These are phyloP conservation scores for Aphanoascus verrucosus DNA, from an alignment of 2,329 filamentous ascomycete species.

Conservation along the genomic window DNA sequence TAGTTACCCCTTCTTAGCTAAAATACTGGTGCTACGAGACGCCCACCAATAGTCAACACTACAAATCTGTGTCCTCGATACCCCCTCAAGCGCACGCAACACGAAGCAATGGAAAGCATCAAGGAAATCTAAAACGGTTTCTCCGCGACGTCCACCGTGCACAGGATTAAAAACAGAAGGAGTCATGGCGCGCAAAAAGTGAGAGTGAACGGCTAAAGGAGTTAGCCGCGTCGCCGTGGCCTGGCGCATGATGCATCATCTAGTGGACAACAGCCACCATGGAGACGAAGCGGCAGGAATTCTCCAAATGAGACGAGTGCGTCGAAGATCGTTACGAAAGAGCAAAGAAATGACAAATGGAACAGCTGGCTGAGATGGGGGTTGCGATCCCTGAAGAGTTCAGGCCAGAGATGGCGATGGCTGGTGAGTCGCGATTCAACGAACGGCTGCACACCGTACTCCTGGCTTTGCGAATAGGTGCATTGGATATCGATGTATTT, in stretches of 20 bases:
- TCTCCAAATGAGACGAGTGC: constrained; percentile 13
- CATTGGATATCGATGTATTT: too few species aligned
- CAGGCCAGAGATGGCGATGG: constrained; percentile 70
- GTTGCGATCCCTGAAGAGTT: constrained; percentile 72
- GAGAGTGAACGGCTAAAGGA: constrained; percentile 82
- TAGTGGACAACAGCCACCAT: constrained; percentile 17
- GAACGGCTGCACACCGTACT: neutral
- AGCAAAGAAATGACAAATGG: constrained; percentile 69
- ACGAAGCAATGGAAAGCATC: constrained; percentile 82
- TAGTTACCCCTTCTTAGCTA: constrained; percentile 40
- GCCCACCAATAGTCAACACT: too few species aligned
- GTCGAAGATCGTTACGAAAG: constrained; percentile 40
- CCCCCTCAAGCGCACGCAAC: constrained; percentile 80
- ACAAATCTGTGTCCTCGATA: constrained; percentile 85
- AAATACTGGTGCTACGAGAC: constrained; percentile 99
- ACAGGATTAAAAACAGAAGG: constrained; percentile 68
- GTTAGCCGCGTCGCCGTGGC: constrained; percentile 45
- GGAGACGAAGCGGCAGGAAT: constrained; percentile 24
- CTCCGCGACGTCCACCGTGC: constrained; percentile 77
- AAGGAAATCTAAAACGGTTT: constrained; percentile 76
- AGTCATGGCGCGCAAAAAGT: constrained; percentile 69
- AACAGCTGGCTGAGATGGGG: constrained; percentile 79
- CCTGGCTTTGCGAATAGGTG: neutral
- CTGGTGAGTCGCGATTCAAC: constrained; percentile 52
- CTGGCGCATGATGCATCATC: neutral